A percentile compares a stretch with the other conserved stretches of the same genome.
phyloP scores from a whole-genome alignment of 192 early-diverging fungal species.

The Mortierella antarctica region DNA sequence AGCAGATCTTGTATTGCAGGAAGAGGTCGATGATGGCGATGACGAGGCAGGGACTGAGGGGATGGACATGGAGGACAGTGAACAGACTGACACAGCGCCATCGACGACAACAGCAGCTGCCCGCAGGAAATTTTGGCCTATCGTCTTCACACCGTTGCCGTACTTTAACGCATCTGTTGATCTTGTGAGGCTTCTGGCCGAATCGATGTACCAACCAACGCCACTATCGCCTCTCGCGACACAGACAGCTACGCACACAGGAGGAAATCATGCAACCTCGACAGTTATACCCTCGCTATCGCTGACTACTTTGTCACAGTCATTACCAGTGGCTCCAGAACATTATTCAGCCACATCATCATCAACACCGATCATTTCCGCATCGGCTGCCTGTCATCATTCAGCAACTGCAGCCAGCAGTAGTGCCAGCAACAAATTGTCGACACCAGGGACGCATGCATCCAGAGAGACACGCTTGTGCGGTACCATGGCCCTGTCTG shows the following conservation, averaged over 20 bases:
- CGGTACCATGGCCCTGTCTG: constrained; percentile 44
- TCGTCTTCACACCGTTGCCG: constrained; percentile 45
- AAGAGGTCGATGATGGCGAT: constrained; percentile 35
- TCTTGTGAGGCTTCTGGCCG: constrained; percentile 39
- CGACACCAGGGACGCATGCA: background rate
- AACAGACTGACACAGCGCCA: background rate
- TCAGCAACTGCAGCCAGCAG: background rate
- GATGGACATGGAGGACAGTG: constrained; percentile 21
- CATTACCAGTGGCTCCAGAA: no score
- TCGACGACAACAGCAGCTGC: background rate
- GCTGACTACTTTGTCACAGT: no score
- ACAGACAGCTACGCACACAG: no score
- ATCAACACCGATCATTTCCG: no score
- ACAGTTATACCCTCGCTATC: no score
- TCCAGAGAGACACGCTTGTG: background rate
- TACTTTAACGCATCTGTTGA: constrained; percentile 51
- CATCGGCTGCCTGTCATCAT: background rate
- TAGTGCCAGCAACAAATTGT: background rate
- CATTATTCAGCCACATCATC: no score
- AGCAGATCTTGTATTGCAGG: background rate
- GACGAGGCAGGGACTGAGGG: constrained; percentile 36
- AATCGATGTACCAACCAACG: constrained; percentile 34
- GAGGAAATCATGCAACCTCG: no score
- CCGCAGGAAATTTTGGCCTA: constrained; percentile 33
- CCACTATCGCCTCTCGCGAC: background rate